Evolutionary conservation across 139 green algal genomes (phyloP).

Genomic region (Protoeuglena noctilucae): DNA sequence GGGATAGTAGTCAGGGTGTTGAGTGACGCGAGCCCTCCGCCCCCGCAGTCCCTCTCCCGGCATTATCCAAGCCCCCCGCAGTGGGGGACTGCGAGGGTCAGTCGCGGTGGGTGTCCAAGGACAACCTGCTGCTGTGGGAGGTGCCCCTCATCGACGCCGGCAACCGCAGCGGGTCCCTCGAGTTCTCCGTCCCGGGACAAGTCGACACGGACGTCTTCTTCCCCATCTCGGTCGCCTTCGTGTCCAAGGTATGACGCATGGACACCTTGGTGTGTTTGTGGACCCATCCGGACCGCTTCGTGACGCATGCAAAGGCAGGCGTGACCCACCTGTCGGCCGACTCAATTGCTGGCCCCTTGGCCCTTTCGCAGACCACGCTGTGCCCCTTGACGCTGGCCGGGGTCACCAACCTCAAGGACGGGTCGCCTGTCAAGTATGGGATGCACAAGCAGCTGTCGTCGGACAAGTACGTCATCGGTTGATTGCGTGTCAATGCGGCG

Average conservation of each 20-base stretch:
- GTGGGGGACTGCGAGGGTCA: slow-evolving; percentile 58
- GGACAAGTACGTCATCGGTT: slow-evolving; percentile 48
- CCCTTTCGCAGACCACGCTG: slow-evolving; percentile 41
- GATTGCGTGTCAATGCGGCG: too few relatives aligned
- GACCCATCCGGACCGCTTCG: background rate
- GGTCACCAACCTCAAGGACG: slow-evolving; percentile 31
- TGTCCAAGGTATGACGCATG: background rate
- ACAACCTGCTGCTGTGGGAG: slow-evolving; percentile 53
- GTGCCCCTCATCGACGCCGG: slow-evolving; percentile 81
- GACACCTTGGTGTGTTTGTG: background rate
- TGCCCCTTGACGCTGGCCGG: slow-evolving; percentile 54
- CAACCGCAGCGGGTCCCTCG: slow-evolving; percentile 74
- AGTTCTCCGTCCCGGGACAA: slow-evolving; percentile 84
- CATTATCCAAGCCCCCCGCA: too few relatives aligned
- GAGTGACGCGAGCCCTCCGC: background rate
- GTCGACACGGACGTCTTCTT: slow-evolving; percentile 69
- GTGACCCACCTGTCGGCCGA: too few relatives aligned
- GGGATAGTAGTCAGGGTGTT: background rate
- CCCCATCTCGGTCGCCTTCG: slow-evolving; percentile 57
- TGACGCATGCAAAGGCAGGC: too few relatives aligned
- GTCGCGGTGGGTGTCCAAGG: slow-evolving; percentile 61
- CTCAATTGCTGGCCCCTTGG: too few relatives aligned
- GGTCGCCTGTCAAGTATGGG: slow-evolving; percentile 44
- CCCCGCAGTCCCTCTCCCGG: background rate
- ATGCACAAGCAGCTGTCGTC: slow-evolving; percentile 30